A percentile compares a stretch with the other conserved stretches of the same genome.
phyloP scores from a whole-genome alignment of 2,329 filamentous ascomycete genomes.

The Trematosphaeria pertusa region DNA sequence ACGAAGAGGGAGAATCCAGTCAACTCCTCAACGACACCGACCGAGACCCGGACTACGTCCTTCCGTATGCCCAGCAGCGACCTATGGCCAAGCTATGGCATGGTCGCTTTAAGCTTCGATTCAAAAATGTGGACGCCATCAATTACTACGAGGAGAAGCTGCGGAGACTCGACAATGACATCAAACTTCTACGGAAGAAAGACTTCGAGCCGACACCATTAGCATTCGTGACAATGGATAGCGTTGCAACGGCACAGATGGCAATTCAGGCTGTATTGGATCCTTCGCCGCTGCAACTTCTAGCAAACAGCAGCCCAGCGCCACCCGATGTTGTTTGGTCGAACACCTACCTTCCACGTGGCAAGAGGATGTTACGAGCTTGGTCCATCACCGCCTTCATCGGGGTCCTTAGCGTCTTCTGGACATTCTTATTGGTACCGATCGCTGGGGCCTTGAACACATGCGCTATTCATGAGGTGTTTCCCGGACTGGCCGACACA shows the following conservation, averaged over 20 bases:
- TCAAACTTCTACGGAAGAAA: slow-evolving; percentile 73
- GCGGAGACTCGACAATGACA: slow-evolving; percentile 76
- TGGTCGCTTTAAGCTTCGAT: slow-evolving; percentile 75
- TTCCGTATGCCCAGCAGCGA: slow-evolving; percentile 55
- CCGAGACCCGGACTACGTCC: slow-evolving; percentile 47
- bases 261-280: slow-evolving; percentile 94
- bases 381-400: slow-evolving; percentile 89
- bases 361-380: slow-evolving; percentile 74
- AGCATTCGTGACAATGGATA: slow-evolving; percentile 97
- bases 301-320: slow-evolving; percentile 85
- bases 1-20: slow-evolving; percentile 62
- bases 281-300: slow-evolving; percentile 81
- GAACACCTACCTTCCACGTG: slow-evolving; percentile 85
- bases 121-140: slow-evolving; percentile 82
- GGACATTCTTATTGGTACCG: slow-evolving; percentile 81
- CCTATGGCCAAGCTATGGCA: slow-evolving; percentile 80
- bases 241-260: slow-evolving; percentile 91
- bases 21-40: slow-evolving; percentile 64
- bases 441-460: slow-evolving; percentile 82
- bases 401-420: slow-evolving; percentile 81
- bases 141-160: slow-evolving; percentile 93
- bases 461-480: slow-evolving; percentile 76
- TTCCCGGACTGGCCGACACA: slow-evolving; percentile 72
- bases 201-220: slow-evolving; percentile 80
- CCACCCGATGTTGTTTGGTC: slow-evolving; percentile 94